Evolutionary conservation across 1,284 basidiomycete genomes (phyloP).

Genomic region (Xerocomus amazonicus): DNA sequence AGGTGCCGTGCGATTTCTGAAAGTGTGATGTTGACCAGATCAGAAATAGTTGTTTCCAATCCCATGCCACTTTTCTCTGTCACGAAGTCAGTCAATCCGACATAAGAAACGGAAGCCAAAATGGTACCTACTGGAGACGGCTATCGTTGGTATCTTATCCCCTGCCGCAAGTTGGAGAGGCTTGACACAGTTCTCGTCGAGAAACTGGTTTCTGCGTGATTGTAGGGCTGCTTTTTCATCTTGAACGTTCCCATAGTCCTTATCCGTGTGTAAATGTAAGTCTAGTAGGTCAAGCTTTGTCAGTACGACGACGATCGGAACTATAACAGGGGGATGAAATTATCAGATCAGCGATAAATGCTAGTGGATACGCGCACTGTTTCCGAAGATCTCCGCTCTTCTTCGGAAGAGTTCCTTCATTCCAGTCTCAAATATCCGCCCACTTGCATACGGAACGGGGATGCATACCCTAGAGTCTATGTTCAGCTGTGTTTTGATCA

Average conservation of each 20-base stretch:
- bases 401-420: neutral
- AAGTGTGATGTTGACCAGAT: neutral
- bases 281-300: neutral
- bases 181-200: neutral
- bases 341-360: neutral
- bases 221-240: neutral
- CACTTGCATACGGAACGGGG: neutral
- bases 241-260: neutral
- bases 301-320: neutral
- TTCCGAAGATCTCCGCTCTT: neutral
- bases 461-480: neutral
- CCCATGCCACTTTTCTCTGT: neutral
- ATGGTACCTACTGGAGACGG: neutral
- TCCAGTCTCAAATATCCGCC: neutral
- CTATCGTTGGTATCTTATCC: neutral
- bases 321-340: neutral
- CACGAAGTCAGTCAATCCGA: neutral
- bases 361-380: neutral
- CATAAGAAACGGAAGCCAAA: neutral
- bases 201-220: neutral
- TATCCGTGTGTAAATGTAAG: neutral
- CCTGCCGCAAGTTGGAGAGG: neutral
- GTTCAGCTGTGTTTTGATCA: neutral
- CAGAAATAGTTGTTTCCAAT: neutral
- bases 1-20: neutral